Conservation (phyloP, 331 rosid species). For the Pyracantha coccinea region DNA sequence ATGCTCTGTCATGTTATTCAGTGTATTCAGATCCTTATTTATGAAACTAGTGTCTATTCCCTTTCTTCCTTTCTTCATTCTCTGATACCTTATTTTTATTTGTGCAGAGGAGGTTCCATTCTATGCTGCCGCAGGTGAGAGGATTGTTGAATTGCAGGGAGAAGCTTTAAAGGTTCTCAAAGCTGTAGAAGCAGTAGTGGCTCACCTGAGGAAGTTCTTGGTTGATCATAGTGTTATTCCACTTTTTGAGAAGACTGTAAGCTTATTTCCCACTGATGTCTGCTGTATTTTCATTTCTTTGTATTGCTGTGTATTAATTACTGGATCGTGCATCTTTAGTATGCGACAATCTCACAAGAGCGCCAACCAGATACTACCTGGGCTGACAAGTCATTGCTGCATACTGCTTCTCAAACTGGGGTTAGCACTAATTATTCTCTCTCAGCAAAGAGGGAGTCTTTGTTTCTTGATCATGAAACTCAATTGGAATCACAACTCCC, state of each 20-base stretch:
- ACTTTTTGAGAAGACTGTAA: slow-evolving; percentile 78
- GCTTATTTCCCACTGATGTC: slow-evolving; percentile 12
- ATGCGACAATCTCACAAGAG: slow-evolving; percentile 57
- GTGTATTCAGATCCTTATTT: neutral
- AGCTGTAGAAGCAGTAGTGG: slow-evolving; percentile 73
- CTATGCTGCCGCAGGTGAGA: slow-evolving; percentile 74
- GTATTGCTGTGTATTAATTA: slow-evolving; percentile 7
- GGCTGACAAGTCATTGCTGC: slow-evolving; percentile 52
- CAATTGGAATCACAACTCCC: slow-evolving; percentile 59
- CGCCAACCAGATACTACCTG: slow-evolving; percentile 43
- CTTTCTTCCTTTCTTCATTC: neutral
- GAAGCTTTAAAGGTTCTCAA: slow-evolving; percentile 71
- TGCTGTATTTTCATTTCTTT: slow-evolving; percentile 1
- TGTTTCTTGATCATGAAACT: slow-evolving; percentile 52
- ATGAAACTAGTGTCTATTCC: neutral
- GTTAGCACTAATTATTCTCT: slow-evolving; percentile 32
- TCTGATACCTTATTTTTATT: slow-evolving; percentile 15
- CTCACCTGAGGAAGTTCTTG: slow-evolving; percentile 82
- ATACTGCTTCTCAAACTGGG: slow-evolving; percentile 50
- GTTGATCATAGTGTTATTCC: slow-evolving; percentile 86
- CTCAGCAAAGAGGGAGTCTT: slow-evolving; percentile 55
- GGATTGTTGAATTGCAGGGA: slow-evolving; percentile 85
- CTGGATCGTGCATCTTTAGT: slow-evolving; percentile 25
- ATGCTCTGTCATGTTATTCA: neutral
- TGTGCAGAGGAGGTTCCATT: slow-evolving; percentile 69